Conservation (phyloP, 345 rosid genomes). For the Atalantia buxifolia region DNA sequence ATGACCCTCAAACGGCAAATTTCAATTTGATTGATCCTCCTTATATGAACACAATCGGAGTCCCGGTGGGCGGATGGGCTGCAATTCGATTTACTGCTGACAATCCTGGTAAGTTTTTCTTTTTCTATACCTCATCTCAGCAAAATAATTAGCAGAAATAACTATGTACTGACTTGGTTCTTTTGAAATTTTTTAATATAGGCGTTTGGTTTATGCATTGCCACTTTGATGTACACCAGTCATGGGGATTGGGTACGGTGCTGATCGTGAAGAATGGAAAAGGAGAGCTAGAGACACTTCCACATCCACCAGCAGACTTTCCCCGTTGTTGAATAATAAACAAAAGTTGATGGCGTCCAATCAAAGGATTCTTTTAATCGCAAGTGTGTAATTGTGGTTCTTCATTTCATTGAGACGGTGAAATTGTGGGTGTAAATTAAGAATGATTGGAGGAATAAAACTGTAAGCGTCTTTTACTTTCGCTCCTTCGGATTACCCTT, state of each 20-base stretch:
- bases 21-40: slow-evolving; percentile 81
- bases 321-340: slow-evolving; percentile 54
- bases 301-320: slow-evolving; percentile 72
- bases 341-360: background rate
- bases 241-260: slow-evolving; percentile 80
- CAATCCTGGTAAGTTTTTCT: slow-evolving; percentile 57
- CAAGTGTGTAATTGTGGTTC: slow-evolving; percentile 23
- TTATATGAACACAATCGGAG: slow-evolving; percentile 81
- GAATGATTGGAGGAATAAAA: slow-evolving; percentile 24
- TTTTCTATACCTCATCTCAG: background rate
- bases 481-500: background rate
- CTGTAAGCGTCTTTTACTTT: slow-evolving; percentile 8
- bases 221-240: slow-evolving; percentile 69
- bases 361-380: slow-evolving; percentile 27
- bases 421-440: slow-evolving; percentile 25
- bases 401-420: slow-evolving; percentile 14
- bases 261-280: slow-evolving; percentile 70
- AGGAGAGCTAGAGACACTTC: slow-evolving; percentile 55
- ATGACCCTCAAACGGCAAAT: slow-evolving; percentile 41
- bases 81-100: slow-evolving; percentile 72
- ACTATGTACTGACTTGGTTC: background rate
- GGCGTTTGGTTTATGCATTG: slow-evolving; percentile 95
- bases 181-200: slow-evolving; percentile 3
- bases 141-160: no score
- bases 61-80: slow-evolving; percentile 94